phyloP scores from a whole-genome alignment of 2,329 filamentous ascomycete genomes.

The Atkinsonella texensis region DNA sequence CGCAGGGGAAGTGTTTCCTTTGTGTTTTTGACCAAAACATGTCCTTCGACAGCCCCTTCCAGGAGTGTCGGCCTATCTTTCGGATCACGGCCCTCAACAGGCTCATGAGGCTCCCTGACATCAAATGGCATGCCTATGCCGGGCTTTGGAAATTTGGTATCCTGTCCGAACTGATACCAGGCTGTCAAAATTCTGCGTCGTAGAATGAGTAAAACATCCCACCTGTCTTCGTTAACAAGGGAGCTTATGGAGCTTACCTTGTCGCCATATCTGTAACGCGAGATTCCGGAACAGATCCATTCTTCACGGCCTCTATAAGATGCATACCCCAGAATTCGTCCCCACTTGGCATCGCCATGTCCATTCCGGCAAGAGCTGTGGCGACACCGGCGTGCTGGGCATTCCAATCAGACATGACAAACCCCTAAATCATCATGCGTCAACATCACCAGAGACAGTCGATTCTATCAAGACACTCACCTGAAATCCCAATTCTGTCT shows the following conservation, averaged over 20 bases:
- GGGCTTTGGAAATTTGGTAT: conserved; percentile 31
- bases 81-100: conserved; percentile 42
- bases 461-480: conserved; percentile 12
- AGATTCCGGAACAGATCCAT: conserved; percentile 43
- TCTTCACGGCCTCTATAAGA: conserved; percentile 44
- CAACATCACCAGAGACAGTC: background rate
- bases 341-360: conserved; percentile 55
- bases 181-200: conserved; percentile 32
- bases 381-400: conserved; percentile 54
- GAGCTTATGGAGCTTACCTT: conserved; percentile 13
- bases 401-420: conserved; percentile 55
- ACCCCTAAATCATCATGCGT: conserved; percentile 31
- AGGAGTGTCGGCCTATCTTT: conserved; percentile 28
- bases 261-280: conserved; percentile 52
- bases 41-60: conserved; percentile 48
- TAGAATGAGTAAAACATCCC: background rate
- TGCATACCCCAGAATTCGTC: conserved; percentile 36
- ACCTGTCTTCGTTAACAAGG: background rate
- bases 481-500: conserved; percentile 45
- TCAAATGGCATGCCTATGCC: conserved; percentile 40
- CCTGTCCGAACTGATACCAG: conserved; percentile 45
- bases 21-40: conserved; percentile 52
- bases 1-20: conserved; percentile 42
- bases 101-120: conserved; percentile 35
- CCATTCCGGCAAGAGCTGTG: conserved; percentile 51